Evolutionary conservation across 73 alveolate genomes (phyloP), one percentile per base, ranked within the genome.

Genomic region (Paramecium sexaurelia): DNA sequence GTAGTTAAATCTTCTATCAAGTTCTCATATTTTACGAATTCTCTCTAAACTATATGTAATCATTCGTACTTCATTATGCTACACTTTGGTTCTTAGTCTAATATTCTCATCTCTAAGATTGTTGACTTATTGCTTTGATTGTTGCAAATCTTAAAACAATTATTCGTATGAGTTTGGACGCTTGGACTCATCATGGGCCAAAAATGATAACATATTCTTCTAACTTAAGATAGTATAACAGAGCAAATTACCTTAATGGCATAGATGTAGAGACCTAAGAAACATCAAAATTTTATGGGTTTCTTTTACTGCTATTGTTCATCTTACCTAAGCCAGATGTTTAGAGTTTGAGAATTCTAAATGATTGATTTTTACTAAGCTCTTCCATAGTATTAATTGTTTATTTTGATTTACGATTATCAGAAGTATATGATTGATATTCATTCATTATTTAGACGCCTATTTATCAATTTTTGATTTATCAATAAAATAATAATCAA

Each of bases 351-450:
- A 71, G 86, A 37, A 71, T 71, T 71, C 86, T 32, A 13, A 71
- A 71, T 29, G 86, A 71, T 71, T 71, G 32, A 36, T 71, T 71
- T 36, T 71, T 71, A 19, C 66, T 71, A 9, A 37, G 35, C 26
- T 71, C 86, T 37, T 71, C 86, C 17, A 71, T 32, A 32, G 86
- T 71, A 71, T 71, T 71, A 2, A 71, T 37, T 11, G 86, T 71
- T 71, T 71, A 37, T 71, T 71, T 71, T 8, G 86, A 71, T 36
- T 71, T 71, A 27, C 56, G 37, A 17, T 71, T 71, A 36, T 71
- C 86, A 33, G 86, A 71, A 35, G 56, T 71, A 37, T 71, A 71
- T 6, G 86, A 71, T 36, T 71, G 66, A 71, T 71, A 71, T 61
- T 61, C 83, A 61, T 61, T 61, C 83, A 61, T 61, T 61, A 61